Conservation (phyloP, 2,329 filamentous ascomycete species). For the Bipolaris zeicola region DNA sequence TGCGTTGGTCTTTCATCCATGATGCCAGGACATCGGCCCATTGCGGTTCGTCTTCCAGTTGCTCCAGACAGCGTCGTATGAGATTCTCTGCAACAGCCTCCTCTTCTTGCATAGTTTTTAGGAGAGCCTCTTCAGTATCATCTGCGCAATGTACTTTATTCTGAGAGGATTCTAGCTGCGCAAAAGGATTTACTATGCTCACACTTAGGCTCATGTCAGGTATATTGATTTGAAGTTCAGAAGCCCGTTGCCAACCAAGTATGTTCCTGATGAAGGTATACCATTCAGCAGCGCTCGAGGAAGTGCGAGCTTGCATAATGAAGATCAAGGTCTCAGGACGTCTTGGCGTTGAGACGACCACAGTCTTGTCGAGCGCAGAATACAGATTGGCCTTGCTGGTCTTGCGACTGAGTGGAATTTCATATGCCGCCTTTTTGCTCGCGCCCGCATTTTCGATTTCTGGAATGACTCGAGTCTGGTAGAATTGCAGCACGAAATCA, state of each 20-base stretch:
- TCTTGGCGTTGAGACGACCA: constrained; percentile 65
- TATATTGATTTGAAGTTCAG: constrained; percentile 64
- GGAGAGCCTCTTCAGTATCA: constrained; percentile 54
- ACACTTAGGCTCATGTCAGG: constrained; percentile 67
- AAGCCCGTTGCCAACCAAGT: constrained; percentile 63
- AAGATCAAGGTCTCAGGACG: constrained; percentile 61
- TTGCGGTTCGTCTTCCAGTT: constrained; percentile 62
- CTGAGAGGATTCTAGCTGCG: constrained; percentile 55
- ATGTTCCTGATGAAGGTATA: constrained; percentile 68
- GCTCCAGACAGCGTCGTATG: constrained; percentile 62
- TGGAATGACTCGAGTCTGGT: constrained; percentile 67
- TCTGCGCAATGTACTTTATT: constrained; percentile 50
- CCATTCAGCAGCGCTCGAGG: constrained; percentile 69
- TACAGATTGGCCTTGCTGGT: constrained; percentile 65
- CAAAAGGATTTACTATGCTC: constrained; percentile 65
- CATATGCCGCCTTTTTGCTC: constrained; percentile 61
- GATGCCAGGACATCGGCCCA: constrained; percentile 64
- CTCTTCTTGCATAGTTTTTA: constrained; percentile 56
- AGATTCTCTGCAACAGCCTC: constrained; percentile 62
- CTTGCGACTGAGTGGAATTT: constrained; percentile 62
- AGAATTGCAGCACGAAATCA: constrained; percentile 64
- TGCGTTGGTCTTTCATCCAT: constrained; percentile 64
- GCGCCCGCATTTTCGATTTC: constrained; percentile 60
- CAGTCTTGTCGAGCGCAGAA: constrained; percentile 69
- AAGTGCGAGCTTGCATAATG: constrained; percentile 66